Evolutionary conservation across 2,329 filamentous ascomycete species (phyloP), one percentile per base, ranked within the genome.

Genomic region (Epichloe bromicola): DNA sequence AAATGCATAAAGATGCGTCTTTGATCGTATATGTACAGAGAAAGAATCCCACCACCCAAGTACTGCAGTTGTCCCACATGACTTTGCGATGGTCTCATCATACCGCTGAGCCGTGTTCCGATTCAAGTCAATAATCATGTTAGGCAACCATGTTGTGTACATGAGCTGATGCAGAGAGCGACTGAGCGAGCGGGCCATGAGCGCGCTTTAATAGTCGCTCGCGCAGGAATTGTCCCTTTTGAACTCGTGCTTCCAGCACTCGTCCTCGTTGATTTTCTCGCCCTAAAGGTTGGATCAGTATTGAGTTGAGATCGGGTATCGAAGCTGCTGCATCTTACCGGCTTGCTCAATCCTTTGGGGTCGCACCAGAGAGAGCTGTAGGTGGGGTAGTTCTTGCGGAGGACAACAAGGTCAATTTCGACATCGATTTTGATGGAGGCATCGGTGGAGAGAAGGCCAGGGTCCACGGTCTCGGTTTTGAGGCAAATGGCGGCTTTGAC

Each of bases 211-310:
- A 20, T 20, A 41, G 49, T 46, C 36, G 44, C 36, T 33, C 20
- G 19, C 20, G 14, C 37, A n/a, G 26, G 19, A 41, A 26, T 51
- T 36, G 8, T 37, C 3, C 42, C 34, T 3, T 26, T 51, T 12
- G 4, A 34, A 46, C 49, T 50, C 42, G 49, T 50, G 36, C 12
- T 30, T n/a, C 49, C 49, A 50, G 49, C 49, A 50, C 15, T 50
- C 30, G 6, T 50, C 23, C 23, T n/a, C 17, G 4, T 1, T 30
- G 14, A 51, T 37, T 7, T 2, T 17, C 30, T 42, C 5, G 44
- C 12, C 23, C 49, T 51, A 42, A 2, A 19, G 15, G 11, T 47
- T 14, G 41, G 3, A 23, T 12, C 41, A 43, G 6, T 14, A 12
- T 19, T 33, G 3, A 11, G n/a, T 3, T 7, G 2, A 33, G 3